These are phyloP conservation scores for Wickerhamiella cacticola DNA, from an alignment of 805 yeast species.

Conservation along the genomic window DNA sequence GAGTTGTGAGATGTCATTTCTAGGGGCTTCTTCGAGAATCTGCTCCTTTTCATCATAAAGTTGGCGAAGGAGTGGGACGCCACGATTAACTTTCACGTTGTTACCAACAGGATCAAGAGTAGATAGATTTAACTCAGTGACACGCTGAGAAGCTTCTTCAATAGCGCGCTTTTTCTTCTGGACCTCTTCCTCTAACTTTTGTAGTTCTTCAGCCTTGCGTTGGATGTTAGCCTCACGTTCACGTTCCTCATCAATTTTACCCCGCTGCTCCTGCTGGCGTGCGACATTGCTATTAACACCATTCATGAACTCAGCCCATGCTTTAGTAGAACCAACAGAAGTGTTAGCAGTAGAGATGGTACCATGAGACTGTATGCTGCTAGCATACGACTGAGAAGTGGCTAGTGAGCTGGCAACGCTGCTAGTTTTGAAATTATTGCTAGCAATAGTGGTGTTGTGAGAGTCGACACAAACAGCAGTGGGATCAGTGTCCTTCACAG, in stretches of 20 bases:
- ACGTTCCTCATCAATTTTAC: background rate
- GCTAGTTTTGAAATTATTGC: background rate
- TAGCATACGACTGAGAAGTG: slow-evolving; percentile 5
- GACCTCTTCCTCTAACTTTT: slow-evolving; percentile 9
- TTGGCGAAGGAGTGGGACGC: slow-evolving; percentile 14
- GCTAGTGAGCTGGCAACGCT: slow-evolving; percentile 2
- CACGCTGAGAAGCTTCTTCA: slow-evolving; percentile 5
- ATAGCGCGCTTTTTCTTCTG: slow-evolving; percentile 7
- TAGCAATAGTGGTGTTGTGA: slow-evolving; percentile 12
- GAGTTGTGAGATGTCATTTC: background rate
- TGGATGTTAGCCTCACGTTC: slow-evolving; percentile 1
- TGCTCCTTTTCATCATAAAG: slow-evolving; percentile 11
- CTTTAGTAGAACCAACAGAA: slow-evolving; percentile 14
- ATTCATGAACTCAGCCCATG: slow-evolving; percentile 15
- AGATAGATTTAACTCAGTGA: background rate
- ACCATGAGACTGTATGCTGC: slow-evolving; percentile 5
- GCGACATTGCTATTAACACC: slow-evolving; percentile 14
- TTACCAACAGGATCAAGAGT: slow-evolving; percentile 16
- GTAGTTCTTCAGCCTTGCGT: slow-evolving; percentile 5
- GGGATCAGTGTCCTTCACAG: background rate
- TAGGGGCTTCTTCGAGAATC: background rate
- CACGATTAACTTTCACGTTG: slow-evolving; percentile 1
- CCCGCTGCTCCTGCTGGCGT: slow-evolving; percentile 1
- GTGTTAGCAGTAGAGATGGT: slow-evolving; percentile 14
- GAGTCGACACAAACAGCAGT: slow-evolving; percentile 12